A percentile compares a stretch with the other conserved stretches of the same genome.
These are phyloP conservation scores for Malus asiatica DNA, from an alignment of 306 rosid species.

Conservation along the genomic window DNA sequence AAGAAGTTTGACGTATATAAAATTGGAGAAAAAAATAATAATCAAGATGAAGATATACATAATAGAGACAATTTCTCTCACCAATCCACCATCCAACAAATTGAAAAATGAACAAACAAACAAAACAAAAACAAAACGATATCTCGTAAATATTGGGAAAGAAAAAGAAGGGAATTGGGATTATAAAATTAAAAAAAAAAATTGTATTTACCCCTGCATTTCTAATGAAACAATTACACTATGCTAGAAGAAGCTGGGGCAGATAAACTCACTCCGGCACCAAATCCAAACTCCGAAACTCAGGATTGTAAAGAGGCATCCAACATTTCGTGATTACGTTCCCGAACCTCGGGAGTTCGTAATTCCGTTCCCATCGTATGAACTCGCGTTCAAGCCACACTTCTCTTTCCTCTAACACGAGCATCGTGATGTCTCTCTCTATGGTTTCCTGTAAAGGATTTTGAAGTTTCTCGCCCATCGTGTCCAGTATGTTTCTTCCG, in stretches of 20 bases:
- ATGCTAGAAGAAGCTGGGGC: constrained; percentile 19
- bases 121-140: not conserved
- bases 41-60: constrained; percentile 42
- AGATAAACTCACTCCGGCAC: constrained; percentile 2
- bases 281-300: constrained; percentile 14
- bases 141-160: constrained; percentile 13
- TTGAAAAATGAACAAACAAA: constrained; percentile 18
- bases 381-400: constrained; percentile 25
- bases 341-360: not conserved
- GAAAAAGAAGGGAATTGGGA: constrained; percentile 5
- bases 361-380: constrained; percentile 28
- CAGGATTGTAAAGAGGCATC: constrained; percentile 13
- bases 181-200: not conserved
- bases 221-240: constrained; percentile 24
- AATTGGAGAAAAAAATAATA: constrained; percentile 16
- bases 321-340: not conserved
- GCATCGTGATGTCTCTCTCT: constrained; percentile 28
- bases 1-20: not conserved
- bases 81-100: constrained; percentile 28
- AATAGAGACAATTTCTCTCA: constrained; percentile 19
- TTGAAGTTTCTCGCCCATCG: constrained; percentile 43
- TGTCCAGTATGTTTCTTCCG: constrained; percentile 51
- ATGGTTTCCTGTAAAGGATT: constrained; percentile 20
- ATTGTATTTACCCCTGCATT: constrained; percentile 18
- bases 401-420: constrained; percentile 56